phyloP scores from a whole-genome alignment of 768 basidiomycete species.

The Pulveroboletus sp. region DNA sequence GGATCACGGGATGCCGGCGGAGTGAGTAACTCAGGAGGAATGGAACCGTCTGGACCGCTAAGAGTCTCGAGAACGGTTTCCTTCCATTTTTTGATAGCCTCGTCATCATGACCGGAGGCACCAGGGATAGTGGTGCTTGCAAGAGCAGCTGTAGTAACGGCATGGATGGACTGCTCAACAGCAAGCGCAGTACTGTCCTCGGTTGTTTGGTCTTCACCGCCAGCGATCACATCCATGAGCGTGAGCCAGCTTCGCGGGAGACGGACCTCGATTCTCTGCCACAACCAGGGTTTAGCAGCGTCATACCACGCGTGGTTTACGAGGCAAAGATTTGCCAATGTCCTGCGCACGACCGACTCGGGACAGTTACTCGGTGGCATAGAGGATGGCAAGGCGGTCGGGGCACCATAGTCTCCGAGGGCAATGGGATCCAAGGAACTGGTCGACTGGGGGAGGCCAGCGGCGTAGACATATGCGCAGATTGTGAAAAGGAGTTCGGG shows the following conservation, averaged over 20 bases:
- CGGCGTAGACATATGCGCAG: conserved; percentile 67
- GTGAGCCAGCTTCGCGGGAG: conserved; percentile 84
- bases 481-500: conserved; percentile 71
- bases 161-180: conserved; percentile 65
- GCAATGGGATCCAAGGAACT: conserved; percentile 73
- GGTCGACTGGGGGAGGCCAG: conserved; percentile 50
- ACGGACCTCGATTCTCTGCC: conserved; percentile 80
- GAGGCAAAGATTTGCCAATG: conserved; percentile 69
- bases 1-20: conserved; percentile 82
- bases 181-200: conserved; percentile 58
- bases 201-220: conserved; percentile 52
- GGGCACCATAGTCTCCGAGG: conserved; percentile 39
- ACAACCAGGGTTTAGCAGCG: conserved; percentile 87
- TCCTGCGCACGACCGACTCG: conserved; percentile 60
- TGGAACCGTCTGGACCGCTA: conserved; percentile 62
- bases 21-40: conserved; percentile 73
- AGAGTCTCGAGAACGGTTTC: conserved; percentile 59
- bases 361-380: conserved; percentile 68
- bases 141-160: conserved; percentile 61
- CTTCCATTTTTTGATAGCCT: conserved; percentile 50
- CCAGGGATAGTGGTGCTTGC: conserved; percentile 40
- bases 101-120: conserved; percentile 37
- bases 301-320: conserved; percentile 77
- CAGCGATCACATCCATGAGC: conserved; percentile 75
- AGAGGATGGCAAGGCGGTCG: conserved; percentile 71